These are phyloP conservation scores for Obba rivulosa DNA, from an alignment of 768 basidiomycete species.

Conservation along the genomic window DNA sequence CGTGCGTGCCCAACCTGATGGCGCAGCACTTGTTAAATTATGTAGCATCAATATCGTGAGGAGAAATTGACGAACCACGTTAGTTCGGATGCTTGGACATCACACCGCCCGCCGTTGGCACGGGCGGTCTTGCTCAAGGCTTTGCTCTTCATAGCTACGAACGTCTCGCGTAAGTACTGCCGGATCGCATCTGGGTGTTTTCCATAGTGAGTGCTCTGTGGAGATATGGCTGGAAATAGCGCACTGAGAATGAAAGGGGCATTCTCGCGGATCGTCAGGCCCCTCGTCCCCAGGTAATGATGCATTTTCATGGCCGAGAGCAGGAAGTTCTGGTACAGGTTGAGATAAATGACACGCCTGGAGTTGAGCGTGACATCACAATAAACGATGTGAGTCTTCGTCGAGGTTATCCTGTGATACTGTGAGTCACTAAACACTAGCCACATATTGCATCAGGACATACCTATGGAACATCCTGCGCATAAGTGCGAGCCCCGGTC, in stretches of 20 bases:
- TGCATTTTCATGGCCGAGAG: constrained; percentile 85
- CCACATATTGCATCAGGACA: neutral
- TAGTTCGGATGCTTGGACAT: constrained; percentile 45
- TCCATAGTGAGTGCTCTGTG: too few relatives aligned
- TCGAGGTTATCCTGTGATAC: constrained; percentile 54
- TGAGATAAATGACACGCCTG: constrained; percentile 56
- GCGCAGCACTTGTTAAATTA: neutral
- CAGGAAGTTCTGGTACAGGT: constrained; percentile 84
- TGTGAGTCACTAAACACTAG: neutral
- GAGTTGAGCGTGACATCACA: constrained; percentile 70
- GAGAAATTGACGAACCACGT: constrained; percentile 48
- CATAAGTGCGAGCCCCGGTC: constrained; percentile 58
- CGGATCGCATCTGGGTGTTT: constrained; percentile 59
- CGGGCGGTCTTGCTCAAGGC: constrained; percentile 35
- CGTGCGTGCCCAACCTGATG: constrained; percentile 75
- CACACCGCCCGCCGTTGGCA: constrained; percentile 32
- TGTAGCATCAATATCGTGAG: too few relatives aligned
- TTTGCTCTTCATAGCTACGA: constrained; percentile 45
- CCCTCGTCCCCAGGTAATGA: constrained; percentile 67
- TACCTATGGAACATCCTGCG: constrained; percentile 71
- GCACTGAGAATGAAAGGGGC: constrained; percentile 51
- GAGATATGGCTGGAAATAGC: constrained; percentile 22
- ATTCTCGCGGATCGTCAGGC: constrained; percentile 37
- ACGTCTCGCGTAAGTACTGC: constrained; percentile 54
- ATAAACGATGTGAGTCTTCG: constrained; percentile 76